Percentiles rank a stretch among this genome's conserved stretches.
Evolutionary conservation across 106 monocot species (phyloP).

Genomic region (Posidonia australis): DNA sequence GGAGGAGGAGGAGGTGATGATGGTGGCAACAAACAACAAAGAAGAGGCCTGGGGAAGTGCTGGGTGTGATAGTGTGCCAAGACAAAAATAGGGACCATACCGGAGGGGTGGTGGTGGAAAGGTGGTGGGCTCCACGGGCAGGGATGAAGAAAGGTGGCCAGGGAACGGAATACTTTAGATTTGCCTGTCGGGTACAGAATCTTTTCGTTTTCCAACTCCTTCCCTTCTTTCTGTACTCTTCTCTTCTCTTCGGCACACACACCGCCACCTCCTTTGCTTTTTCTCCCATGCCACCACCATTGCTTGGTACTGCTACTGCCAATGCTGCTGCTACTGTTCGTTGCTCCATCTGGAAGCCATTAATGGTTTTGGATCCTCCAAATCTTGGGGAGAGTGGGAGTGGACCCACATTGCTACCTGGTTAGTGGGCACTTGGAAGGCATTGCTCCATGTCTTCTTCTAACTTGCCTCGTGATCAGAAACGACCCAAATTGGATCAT

Average conservation of each 20-base stretch:
- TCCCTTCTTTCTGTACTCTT: not conserved
- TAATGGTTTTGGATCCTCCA: not conserved
- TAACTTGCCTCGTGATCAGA: too few relatives aligned
- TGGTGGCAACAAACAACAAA: not conserved
- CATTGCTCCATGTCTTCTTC: conserved; percentile 4
- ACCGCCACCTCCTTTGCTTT: not conserved
- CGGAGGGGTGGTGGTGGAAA: too few relatives aligned
- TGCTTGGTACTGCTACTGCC: not conserved
- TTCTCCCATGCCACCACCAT: not conserved
- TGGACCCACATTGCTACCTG: not conserved
- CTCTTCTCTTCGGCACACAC: too few relatives aligned
- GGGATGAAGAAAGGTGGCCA: too few relatives aligned
- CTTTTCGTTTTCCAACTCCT: not conserved
- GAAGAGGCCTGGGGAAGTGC: not conserved
- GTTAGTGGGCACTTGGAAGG: not conserved
- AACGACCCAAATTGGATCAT: too few relatives aligned
- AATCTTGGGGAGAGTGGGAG: not conserved
- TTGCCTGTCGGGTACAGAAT: conserved; percentile 16
- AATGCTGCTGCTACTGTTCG: not conserved
- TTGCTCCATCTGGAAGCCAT: not conserved
- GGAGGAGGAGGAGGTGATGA: not conserved
- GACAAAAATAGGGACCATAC: not conserved
- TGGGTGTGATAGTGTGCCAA: not conserved
- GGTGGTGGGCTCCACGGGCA: not conserved
- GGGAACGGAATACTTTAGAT: conserved; percentile 13